Base-by-base conservation (phyloP, 1,284 basidiomycete species). In the Coniferiporia weirii region DNA sequence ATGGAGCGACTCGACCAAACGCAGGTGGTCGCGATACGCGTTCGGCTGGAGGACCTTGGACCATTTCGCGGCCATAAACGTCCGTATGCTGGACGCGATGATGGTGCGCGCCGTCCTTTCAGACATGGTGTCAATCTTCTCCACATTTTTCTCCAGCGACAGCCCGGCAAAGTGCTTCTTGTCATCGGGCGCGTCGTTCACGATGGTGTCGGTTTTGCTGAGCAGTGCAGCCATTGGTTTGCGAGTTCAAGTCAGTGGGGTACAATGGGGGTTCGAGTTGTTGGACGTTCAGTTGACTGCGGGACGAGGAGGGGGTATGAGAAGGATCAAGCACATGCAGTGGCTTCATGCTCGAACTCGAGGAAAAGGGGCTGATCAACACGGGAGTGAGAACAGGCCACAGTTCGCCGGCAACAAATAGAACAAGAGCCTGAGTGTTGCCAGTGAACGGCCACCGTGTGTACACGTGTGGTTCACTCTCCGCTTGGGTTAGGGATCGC, bases 1-100 rank as follows among this genome's bases (percentile, higher is more conserved):
- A 20, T 47, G 47, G 10, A 60, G 27, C 10, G 54, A 32, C 10
- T 60, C 59, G n/a, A 17, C 54, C 7, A 60, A 54, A 12, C 51
- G 47, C 38, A 50, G n/a, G 9, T 56, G 59, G 17, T 56, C 35
- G 27, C 50, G 51, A 40, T 56, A 60, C 22, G 58, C 52, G 12
- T 40, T n/a, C 22, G 58, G 58, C 7, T 38, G 51, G 35, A 59
- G 36, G 34, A 48, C 2, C 46, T 56, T 48, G n/a, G 45, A 27
- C 32, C 34, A 17, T 4, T 36, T 56, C 10, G 45, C n/a, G 10
- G 20, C 17, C 34, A 8, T 2, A n/a, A 40, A 46, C 4, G 20
- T 54, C 43, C 13, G 8, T 15, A 15, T 40, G 9, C 27, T 27
- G 27, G 5, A 1, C 38, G 38, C 15, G 38, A 40, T 38, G 6